A percentile compares a stretch with the other conserved stretches of the same genome.
phyloP scores from a whole-genome alignment of 495 filamentous ascomycete genomes.

The Ramalina intermedia region DNA sequence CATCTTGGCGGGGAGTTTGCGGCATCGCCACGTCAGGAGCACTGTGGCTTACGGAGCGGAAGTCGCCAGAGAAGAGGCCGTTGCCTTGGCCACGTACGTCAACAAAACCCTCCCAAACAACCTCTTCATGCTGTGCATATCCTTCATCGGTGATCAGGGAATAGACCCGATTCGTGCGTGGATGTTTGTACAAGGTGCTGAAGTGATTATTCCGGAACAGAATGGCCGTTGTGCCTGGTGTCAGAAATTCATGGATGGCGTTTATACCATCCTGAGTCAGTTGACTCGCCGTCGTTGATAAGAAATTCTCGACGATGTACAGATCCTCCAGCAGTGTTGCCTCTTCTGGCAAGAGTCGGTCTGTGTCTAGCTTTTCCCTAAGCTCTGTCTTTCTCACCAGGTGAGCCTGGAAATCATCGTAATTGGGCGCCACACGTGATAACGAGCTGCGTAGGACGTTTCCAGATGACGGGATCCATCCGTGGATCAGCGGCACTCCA shows the following conservation, averaged over 20 bases:
- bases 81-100: slow-evolving; percentile 74
- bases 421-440: slow-evolving; percentile 54
- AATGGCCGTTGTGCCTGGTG: slow-evolving; percentile 67
- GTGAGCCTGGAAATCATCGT: slow-evolving; percentile 82
- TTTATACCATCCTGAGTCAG: slow-evolving; percentile 69
- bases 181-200: slow-evolving; percentile 74
- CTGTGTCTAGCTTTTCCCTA: slow-evolving; percentile 55
- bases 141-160: slow-evolving; percentile 86
- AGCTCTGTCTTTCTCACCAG: slow-evolving; percentile 79
- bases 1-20: background rate
- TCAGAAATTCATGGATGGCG: slow-evolving; percentile 46
- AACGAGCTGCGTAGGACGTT: slow-evolving; percentile 53
- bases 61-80: slow-evolving; percentile 82
- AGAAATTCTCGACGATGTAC: slow-evolving; percentile 63
- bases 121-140: slow-evolving; percentile 74
- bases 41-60: slow-evolving; percentile 58
- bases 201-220: slow-evolving; percentile 97
- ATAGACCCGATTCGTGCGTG: slow-evolving; percentile 51
- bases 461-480: slow-evolving; percentile 63
- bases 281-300: slow-evolving; percentile 67
- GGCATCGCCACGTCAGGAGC: slow-evolving; percentile 5
- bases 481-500: slow-evolving; percentile 78
- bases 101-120: slow-evolving; percentile 88
- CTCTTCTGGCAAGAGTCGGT: slow-evolving; percentile 43
- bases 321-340: slow-evolving; percentile 65